Evolutionary conservation across 805 yeast genomes (phyloP).

Genomic region (Pichia heedii): DNA sequence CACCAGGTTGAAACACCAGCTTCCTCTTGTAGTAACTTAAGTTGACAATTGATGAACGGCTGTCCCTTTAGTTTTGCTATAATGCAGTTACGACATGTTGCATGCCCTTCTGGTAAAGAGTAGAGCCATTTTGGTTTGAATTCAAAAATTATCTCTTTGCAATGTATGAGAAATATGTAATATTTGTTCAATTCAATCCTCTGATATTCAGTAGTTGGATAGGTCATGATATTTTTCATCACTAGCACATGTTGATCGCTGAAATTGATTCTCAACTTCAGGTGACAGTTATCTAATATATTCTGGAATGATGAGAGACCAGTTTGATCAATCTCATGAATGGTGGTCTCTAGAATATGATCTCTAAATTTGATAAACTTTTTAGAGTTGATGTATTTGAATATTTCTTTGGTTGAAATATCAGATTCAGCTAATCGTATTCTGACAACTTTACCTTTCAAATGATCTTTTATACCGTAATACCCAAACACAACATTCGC

Average conservation of each 20-base stretch:
- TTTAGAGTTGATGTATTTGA: slow-evolving; percentile 28
- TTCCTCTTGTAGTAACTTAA: slow-evolving; percentile 27
- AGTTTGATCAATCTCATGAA: neutral
- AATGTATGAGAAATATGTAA: slow-evolving; percentile 14
- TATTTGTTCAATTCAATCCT: slow-evolving; percentile 20
- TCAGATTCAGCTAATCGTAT: slow-evolving; percentile 26
- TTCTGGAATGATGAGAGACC: neutral
- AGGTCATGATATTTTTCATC: slow-evolving; percentile 20
- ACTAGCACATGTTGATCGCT: slow-evolving; percentile 19
- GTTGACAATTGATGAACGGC: slow-evolving; percentile 31
- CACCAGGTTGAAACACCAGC: slow-evolving; percentile 30
- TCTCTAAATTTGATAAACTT: slow-evolving; percentile 10
- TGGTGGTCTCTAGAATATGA: slow-evolving; percentile 12
- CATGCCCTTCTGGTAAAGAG: slow-evolving; percentile 22
- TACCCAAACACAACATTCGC: slow-evolving; percentile 41
- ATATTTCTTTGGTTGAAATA: slow-evolving; percentile 33
- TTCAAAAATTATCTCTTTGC: slow-evolving; percentile 26
- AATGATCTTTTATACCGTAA: slow-evolving; percentile 25
- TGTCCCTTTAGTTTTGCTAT: slow-evolving; percentile 26
- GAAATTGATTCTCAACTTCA: slow-evolving; percentile 3
- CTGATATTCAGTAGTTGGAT: neutral
- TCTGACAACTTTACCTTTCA: slow-evolving; percentile 32
- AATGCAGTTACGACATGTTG: slow-evolving; percentile 40
- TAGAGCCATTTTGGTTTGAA: slow-evolving; percentile 48
- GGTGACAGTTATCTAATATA: neutral